Base-by-base conservation (phyloP, 2,329 filamentous ascomycete genomes). In the Blumeria graminis region DNA sequence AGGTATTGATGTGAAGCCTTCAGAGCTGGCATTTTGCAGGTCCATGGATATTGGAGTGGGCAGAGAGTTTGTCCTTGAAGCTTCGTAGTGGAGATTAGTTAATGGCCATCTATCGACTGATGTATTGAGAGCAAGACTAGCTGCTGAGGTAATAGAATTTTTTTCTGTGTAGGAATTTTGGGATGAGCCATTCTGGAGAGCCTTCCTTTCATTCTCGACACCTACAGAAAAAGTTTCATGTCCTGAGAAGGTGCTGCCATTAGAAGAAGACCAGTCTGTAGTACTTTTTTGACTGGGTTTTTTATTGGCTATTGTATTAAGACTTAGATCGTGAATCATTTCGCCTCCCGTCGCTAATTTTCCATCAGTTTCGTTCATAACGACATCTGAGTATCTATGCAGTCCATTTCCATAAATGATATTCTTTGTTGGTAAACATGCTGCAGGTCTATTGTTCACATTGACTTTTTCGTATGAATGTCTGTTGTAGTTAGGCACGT, bases 271-370 rank as follows among this genome's bases (percentile, higher is more conserved):
- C 48, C 59, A 62, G 46, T 64, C 59, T 45, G 67, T 65, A 64
- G 63, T 66, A 54, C 64, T 70, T 60, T 71, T 73, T 41, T 67
- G 68, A 54, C 70, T 71, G 22, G 22, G 22, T 28, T 28, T 28
- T 28, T 57, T 72, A 70, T 62, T 71, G 72, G 61, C 74, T 77
- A 65, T 81, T 80, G 62, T 75, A 73, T 64, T 78, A 64, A 39
- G 77, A 74, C 67, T 72, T 76, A 77, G 74, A 53, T 66, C 64
- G 56, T 61, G 60, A 16, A 58, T 56, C 56, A 61, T 59, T 52
- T 65, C 64, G 18, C 65, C 65, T 62, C 65, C 66, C 57, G 59
- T 58, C 32, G 60, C 60, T 14, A 56, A 39, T 41, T 60, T 59
- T 13, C 55, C 58, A n/a, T 55, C 57, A 35, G 51, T 57, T 45